phyloP scores from a whole-genome alignment of 2,329 filamentous ascomycete genomes.

The Trichothecium sympodiale region DNA sequence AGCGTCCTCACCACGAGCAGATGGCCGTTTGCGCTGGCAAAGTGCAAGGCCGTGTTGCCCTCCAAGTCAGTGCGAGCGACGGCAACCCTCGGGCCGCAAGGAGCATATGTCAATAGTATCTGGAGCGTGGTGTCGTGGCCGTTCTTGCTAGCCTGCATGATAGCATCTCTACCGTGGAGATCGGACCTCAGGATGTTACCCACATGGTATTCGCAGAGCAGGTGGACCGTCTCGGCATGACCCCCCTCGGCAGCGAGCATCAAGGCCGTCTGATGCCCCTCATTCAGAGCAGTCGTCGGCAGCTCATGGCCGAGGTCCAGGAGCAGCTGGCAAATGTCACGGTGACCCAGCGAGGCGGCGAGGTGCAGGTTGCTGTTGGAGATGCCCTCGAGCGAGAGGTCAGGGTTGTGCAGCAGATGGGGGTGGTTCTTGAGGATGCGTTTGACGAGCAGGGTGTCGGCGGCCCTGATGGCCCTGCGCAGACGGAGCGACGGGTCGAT shows the following conservation, averaged over 20 bases:
- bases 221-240: slow-evolving; percentile 62
- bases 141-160: slow-evolving; percentile 52
- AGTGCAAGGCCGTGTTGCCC: slow-evolving; percentile 82
- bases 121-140: slow-evolving; percentile 57
- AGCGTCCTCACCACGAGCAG: slow-evolving; percentile 67
- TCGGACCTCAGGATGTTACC: slow-evolving; percentile 55
- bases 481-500: slow-evolving; percentile 69
- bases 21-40: slow-evolving; percentile 73
- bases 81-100: slow-evolving; percentile 39
- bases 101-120: slow-evolving; percentile 50
- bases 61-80: slow-evolving; percentile 51
- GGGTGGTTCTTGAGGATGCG: slow-evolving; percentile 70
- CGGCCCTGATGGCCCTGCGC: slow-evolving; percentile 68
- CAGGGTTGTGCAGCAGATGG: slow-evolving; percentile 64
- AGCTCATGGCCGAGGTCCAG: slow-evolving; percentile 65
- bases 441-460: slow-evolving; percentile 59
- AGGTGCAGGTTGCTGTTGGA: slow-evolving; percentile 80
- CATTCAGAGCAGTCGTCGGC: slow-evolving; percentile 65
- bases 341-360: slow-evolving; percentile 61
- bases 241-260: slow-evolving; percentile 64
- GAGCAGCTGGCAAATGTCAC: slow-evolving; percentile 58
- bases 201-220: slow-evolving; percentile 55
- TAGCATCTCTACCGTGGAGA: slow-evolving; percentile 56
- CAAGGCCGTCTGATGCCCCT: slow-evolving; percentile 67
- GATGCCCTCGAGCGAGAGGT: slow-evolving; percentile 53